Evolutionary conservation across 2,329 filamentous ascomycete genomes (phyloP).

Genomic region (Parascedosporium putredinis): DNA sequence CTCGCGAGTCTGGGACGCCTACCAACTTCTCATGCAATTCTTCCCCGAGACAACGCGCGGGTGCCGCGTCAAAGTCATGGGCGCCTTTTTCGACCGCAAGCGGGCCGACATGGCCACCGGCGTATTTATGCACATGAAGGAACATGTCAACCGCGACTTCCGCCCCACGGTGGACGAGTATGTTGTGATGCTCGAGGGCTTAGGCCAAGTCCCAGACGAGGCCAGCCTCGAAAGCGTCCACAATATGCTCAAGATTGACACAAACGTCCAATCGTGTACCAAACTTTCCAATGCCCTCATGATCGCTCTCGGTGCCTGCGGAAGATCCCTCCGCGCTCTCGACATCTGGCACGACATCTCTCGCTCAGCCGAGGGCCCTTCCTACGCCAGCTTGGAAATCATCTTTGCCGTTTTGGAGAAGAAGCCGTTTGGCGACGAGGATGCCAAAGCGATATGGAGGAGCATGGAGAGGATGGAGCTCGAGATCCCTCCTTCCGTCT

Average conservation of each 20-base stretch:
- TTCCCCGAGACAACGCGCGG: slow-evolving; percentile 56
- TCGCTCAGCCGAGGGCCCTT: slow-evolving; percentile 75
- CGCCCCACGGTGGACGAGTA: slow-evolving; percentile 69
- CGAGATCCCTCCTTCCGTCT: slow-evolving; percentile 62
- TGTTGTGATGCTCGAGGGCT: slow-evolving; percentile 63
- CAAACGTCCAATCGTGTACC: slow-evolving; percentile 67
- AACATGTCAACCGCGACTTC: slow-evolving; percentile 50
- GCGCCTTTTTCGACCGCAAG: slow-evolving; percentile 65
- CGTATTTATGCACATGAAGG: slow-evolving; percentile 91
- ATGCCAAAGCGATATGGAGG: slow-evolving; percentile 59
- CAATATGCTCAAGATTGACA: slow-evolving; percentile 91
- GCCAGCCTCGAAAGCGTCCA: slow-evolving; percentile 67
- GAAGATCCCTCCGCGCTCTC: slow-evolving; percentile 54
- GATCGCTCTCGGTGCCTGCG: slow-evolving; percentile 68
- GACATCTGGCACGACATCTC: slow-evolving; percentile 79
- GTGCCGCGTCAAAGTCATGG: slow-evolving; percentile 65
- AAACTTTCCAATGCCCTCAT: slow-evolving; percentile 75
- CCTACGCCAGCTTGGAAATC: slow-evolving; percentile 68
- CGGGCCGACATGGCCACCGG: slow-evolving; percentile 77
- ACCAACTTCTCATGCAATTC: slow-evolving; percentile 54
- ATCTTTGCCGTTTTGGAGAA: slow-evolving; percentile 71
- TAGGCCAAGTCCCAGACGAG: slow-evolving; percentile 42
- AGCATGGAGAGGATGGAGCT: slow-evolving; percentile 66
- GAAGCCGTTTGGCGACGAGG: slow-evolving; percentile 44
- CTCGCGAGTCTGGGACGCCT: slow-evolving; percentile 52